phyloP scores from a whole-genome alignment of 148 eudicot species.

The Vaccinium macrocarpon region DNA sequence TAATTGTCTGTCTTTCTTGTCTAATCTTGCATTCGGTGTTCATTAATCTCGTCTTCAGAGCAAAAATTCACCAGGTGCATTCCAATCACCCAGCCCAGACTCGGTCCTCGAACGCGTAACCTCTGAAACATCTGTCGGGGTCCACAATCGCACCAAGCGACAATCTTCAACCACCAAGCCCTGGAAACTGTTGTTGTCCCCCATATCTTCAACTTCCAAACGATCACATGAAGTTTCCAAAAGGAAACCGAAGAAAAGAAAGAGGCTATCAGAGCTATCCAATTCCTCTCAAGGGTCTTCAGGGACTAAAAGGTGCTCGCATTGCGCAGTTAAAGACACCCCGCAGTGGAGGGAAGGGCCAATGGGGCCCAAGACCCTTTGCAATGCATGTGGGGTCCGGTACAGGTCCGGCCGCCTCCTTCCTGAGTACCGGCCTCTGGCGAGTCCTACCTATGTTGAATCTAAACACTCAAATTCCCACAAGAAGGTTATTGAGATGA shows the following conservation, averaged over 20 bases:
- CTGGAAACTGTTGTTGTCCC: constrained; percentile 15
- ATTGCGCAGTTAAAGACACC: constrained; percentile 36
- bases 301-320: constrained; percentile 33
- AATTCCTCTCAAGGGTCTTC: constrained; percentile 3
- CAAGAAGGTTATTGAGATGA: constrained; percentile 48
- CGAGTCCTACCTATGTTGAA: constrained; percentile 47
- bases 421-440: constrained; percentile 50
- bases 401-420: constrained; percentile 37
- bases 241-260: constrained; percentile 23
- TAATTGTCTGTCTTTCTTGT: not conserved
- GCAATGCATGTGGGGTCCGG: constrained; percentile 55
- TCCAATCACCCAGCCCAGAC: constrained; percentile 36
- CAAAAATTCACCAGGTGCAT: not conserved
- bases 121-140: constrained; percentile 26
- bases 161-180: constrained; percentile 17
- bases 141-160: constrained; percentile 30
- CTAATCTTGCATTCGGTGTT: not conserved
- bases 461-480: constrained; percentile 44
- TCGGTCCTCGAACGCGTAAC: constrained; percentile 39
- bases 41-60: constrained; percentile 17
- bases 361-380: constrained; percentile 46
- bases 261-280: constrained; percentile 18
- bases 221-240: not conserved
- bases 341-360: constrained; percentile 59
- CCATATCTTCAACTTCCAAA: constrained; percentile 9